Percentiles rank a stretch among this genome's conserved stretches.
phyloP scores from a whole-genome alignment of 2,329 filamentous ascomycete species.

The Fusarium bactridioides region DNA sequence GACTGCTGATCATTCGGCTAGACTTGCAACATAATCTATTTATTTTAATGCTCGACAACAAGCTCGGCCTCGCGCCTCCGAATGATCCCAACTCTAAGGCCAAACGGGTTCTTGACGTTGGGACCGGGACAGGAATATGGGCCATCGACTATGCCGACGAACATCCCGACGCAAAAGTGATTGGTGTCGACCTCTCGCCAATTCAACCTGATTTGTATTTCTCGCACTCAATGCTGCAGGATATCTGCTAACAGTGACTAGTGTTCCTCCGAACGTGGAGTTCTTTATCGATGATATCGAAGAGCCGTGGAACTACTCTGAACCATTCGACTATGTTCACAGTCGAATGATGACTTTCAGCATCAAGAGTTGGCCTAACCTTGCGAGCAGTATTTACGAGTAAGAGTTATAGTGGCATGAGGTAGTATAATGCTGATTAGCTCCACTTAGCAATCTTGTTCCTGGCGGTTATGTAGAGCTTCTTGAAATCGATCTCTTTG shows the following conservation, averaged over 20 bases:
- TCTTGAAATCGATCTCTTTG: conserved; percentile 24
- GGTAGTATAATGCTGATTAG: background rate
- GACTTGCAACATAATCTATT: conserved; percentile 11
- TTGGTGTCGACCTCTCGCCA: conserved; percentile 28
- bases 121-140: conserved; percentile 16
- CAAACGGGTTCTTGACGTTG: conserved; percentile 9
- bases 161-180: conserved; percentile 8
- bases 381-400: conserved; percentile 13
- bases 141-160: conserved; percentile 23
- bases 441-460: conserved; percentile 1
- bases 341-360: conserved; percentile 34
- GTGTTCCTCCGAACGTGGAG: conserved; percentile 29
- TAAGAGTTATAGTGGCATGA: background rate
- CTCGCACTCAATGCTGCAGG: background rate
- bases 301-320: conserved; percentile 22
- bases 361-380: conserved; percentile 24
- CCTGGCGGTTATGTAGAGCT: conserved; percentile 25
- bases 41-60: background rate
- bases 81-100: background rate
- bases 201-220: conserved; percentile 30
- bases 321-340: conserved; percentile 34
- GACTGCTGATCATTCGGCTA: background rate
- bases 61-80: conserved; percentile 7
- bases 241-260: background rate
- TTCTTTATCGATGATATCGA: conserved; percentile 35